phyloP scores from a whole-genome alignment of 768 basidiomycete species.

The Gymnopilus junonius region DNA sequence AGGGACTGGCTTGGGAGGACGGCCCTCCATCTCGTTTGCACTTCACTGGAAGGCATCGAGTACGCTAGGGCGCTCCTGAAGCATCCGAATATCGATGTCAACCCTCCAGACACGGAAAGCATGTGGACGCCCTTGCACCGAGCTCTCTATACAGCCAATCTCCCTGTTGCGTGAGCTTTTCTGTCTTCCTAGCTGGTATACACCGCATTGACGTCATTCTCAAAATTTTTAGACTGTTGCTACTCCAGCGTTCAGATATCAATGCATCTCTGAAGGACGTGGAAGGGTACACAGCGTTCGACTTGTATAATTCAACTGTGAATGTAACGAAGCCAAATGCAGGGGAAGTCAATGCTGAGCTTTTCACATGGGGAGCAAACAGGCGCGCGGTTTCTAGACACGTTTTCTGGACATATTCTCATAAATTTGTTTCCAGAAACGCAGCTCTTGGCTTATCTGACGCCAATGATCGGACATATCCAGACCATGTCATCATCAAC shows the following conservation, averaged over 20 bases:
- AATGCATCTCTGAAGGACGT: conserved; percentile 76
- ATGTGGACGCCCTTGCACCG: conserved; percentile 93
- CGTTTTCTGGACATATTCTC: neutral
- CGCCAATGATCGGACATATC: conserved; percentile 73
- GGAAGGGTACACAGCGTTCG: conserved; percentile 91
- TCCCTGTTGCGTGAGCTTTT: conserved; percentile 66
- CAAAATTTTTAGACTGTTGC: conserved; percentile 55
- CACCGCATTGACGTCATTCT: conserved; percentile 26
- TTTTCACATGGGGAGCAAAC: conserved; percentile 91
- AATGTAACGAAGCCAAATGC: conserved; percentile 65
- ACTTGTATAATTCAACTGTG: conserved; percentile 91
- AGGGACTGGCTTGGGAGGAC: conserved; percentile 75
- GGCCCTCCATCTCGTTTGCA: conserved; percentile 81
- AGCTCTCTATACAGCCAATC: conserved; percentile 80
- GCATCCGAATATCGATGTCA: conserved; percentile 79
- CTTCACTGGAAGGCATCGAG: conserved; percentile 69
- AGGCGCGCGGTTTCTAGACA: conserved; percentile 43
- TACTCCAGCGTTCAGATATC: conserved; percentile 75
- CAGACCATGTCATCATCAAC: conserved; percentile 73
- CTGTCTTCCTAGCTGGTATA: conserved; percentile 5
- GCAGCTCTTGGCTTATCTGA: conserved; percentile 88
- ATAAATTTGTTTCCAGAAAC: conserved; percentile 53
- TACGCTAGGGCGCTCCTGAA: conserved; percentile 79
- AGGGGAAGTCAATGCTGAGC: conserved; percentile 49
- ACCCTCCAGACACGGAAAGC: conserved; percentile 79